These are phyloP conservation scores for Pseudogymnoascus sp. DNA, from an alignment of 2,329 filamentous ascomycete genomes.

Conservation along the genomic window DNA sequence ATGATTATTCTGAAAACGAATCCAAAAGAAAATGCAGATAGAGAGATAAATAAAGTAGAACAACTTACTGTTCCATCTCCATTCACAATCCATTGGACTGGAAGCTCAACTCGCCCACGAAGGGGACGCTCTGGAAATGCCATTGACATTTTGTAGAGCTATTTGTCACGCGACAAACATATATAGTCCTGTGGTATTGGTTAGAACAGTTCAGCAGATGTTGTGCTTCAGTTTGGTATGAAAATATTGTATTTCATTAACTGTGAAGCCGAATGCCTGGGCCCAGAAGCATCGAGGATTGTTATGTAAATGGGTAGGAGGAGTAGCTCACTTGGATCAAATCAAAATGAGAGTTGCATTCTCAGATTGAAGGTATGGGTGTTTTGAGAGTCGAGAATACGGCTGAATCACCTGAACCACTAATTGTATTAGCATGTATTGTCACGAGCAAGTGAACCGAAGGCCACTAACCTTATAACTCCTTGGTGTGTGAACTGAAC, in stretches of 20 bases:
- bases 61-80: not conserved
- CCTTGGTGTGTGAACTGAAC: not conserved
- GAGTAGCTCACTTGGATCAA: not conserved
- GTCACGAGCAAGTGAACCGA: not conserved
- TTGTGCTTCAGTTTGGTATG: not conserved
- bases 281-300: not conserved
- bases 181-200: not conserved
- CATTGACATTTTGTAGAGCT: not conserved
- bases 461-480: not conserved
- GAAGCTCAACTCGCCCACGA: not conserved
- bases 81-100: not conserved
- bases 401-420: not conserved
- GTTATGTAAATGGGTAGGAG: not conserved
- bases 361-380: not conserved
- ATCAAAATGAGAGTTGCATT: not conserved
- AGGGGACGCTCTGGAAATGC: slow-evolving; percentile 3
- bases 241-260: not conserved
- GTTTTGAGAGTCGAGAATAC: not conserved
- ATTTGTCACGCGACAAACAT: not conserved
- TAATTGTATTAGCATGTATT: not conserved
- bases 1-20: not conserved
- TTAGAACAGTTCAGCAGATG: not conserved
- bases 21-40: not conserved
- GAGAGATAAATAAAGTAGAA: not conserved
- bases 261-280: not conserved